Evolutionary conservation across 176 grass and related monocot genomes (phyloP).

Genomic region (Thinopyrum elongatum): DNA sequence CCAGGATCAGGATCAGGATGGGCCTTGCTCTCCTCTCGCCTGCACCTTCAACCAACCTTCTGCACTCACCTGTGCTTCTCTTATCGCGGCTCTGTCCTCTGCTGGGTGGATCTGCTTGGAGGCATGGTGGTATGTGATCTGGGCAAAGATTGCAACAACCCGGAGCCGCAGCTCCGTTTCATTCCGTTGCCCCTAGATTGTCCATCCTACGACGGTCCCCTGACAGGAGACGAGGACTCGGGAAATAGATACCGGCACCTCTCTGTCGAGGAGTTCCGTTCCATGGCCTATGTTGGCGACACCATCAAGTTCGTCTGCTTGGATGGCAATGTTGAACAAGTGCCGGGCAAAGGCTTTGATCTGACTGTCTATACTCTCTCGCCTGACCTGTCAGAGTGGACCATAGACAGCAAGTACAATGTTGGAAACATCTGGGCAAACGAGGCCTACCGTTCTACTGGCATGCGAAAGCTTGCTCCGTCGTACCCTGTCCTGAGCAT

Average conservation of each 20-base stretch:
- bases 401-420: not conserved
- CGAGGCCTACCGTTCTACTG: too few relatives aligned
- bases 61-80: too few relatives aligned
- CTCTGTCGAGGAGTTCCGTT: not conserved
- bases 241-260: too few relatives aligned
- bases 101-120: not conserved
- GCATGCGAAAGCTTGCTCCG: not conserved
- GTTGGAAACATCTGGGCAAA: not conserved
- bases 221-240: not conserved
- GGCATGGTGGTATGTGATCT: not conserved
- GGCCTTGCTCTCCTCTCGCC: not conserved
- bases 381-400: not conserved
- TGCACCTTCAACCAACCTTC: not conserved
- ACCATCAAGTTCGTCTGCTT: slow-evolving; percentile 2
- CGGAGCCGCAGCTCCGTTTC: not conserved
- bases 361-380: not conserved
- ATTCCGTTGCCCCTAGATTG: not conserved
- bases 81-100: not conserved
- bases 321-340: not conserved
- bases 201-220: not conserved
- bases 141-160: not conserved
- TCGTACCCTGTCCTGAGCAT: not conserved
- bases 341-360: not conserved
- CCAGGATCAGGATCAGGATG: not conserved
- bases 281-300: not conserved